phyloP scores from a whole-genome alignment of 2,329 filamentous ascomycete species.

The Volutella citrinella region DNA sequence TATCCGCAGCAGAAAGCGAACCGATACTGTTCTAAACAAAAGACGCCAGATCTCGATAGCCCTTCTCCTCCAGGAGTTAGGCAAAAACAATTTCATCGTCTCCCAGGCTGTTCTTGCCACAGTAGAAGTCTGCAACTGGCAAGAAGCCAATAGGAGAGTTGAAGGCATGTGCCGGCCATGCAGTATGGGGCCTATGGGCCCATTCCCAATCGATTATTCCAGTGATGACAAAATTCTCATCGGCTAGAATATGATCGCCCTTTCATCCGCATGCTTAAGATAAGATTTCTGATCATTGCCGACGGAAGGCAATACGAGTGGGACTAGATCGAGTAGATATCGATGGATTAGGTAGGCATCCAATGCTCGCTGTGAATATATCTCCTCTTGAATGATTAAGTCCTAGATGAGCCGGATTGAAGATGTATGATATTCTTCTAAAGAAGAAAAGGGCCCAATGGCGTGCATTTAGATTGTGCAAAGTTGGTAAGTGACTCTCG shows the following conservation, averaged over 20 bases:
- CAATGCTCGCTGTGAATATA: slow-evolving; percentile 31
- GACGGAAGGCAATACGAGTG: slow-evolving; percentile 17
- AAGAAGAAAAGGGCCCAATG: slow-evolving; percentile 33
- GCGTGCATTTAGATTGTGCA: slow-evolving; percentile 23
- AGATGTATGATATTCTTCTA: slow-evolving; percentile 32
- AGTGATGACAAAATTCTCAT: slow-evolving; percentile 43
- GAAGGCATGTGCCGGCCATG: slow-evolving; percentile 36
- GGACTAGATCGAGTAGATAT: slow-evolving; percentile 38
- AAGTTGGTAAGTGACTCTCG: slow-evolving; percentile 36
- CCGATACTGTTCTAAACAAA: slow-evolving; percentile 36
- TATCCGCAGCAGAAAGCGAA: slow-evolving; percentile 42
- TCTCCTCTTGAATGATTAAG: slow-evolving; percentile 34
- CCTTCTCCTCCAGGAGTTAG: slow-evolving; percentile 28
- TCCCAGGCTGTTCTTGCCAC: slow-evolving; percentile 31
- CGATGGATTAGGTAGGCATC: slow-evolving; percentile 40
- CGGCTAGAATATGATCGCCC: slow-evolving; percentile 45
- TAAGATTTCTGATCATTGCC: slow-evolving; percentile 34
- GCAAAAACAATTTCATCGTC: slow-evolving; percentile 39
- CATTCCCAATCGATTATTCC: slow-evolving; percentile 46
- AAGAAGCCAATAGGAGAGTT: slow-evolving; percentile 40
- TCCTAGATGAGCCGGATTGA: slow-evolving; percentile 35
- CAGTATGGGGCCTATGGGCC: slow-evolving; percentile 35
- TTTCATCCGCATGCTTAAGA: slow-evolving; percentile 43
- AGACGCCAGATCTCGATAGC: slow-evolving; percentile 31
- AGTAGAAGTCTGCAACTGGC: slow-evolving; percentile 39